These are phyloP conservation scores for Moringa oleifera DNA, from an alignment of 345 rosid species.

Conservation along the genomic window DNA sequence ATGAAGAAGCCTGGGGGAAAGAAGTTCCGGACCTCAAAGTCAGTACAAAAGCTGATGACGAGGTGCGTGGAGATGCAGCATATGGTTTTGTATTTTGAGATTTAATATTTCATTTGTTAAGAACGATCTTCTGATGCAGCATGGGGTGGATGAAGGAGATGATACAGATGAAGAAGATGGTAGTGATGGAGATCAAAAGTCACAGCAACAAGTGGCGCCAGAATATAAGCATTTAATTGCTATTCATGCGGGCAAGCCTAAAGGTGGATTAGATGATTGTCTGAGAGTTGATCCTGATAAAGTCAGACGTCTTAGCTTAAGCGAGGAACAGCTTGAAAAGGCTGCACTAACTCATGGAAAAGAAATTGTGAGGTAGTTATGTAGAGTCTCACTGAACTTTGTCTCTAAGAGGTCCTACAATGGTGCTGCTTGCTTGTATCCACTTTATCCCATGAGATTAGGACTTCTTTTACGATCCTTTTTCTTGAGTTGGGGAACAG, in stretches of 20 bases:
- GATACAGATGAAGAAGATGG: constrained; percentile 29
- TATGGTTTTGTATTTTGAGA: neutral
- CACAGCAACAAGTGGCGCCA: constrained; percentile 24
- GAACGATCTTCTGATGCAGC: constrained; percentile 23
- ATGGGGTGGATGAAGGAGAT: constrained; percentile 31
- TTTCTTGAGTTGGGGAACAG: neutral
- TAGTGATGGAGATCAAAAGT: constrained; percentile 30
- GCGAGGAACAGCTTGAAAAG: constrained; percentile 54
- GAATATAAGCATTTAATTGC: constrained; percentile 42
- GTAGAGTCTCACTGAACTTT: neutral
- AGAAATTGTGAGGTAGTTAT: constrained; percentile 44
- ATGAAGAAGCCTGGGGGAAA: constrained; percentile 61
- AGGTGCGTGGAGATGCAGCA: constrained; percentile 28
- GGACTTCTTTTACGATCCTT: neutral
- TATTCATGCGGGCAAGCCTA: constrained; percentile 56
- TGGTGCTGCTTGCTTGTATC: neutral
- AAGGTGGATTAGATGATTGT: constrained; percentile 50
- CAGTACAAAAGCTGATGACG: constrained; percentile 15
- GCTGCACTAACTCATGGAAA: constrained; percentile 43
- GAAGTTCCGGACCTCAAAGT: constrained; percentile 39
- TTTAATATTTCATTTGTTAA: constrained; percentile 15
- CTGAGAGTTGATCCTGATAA: constrained; percentile 45
- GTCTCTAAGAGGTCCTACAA: neutral
- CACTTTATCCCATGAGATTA: neutral
- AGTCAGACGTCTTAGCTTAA: constrained; percentile 63